phyloP scores from a whole-genome alignment of 495 filamentous ascomycete genomes.

The Endocarpon pusillum region DNA sequence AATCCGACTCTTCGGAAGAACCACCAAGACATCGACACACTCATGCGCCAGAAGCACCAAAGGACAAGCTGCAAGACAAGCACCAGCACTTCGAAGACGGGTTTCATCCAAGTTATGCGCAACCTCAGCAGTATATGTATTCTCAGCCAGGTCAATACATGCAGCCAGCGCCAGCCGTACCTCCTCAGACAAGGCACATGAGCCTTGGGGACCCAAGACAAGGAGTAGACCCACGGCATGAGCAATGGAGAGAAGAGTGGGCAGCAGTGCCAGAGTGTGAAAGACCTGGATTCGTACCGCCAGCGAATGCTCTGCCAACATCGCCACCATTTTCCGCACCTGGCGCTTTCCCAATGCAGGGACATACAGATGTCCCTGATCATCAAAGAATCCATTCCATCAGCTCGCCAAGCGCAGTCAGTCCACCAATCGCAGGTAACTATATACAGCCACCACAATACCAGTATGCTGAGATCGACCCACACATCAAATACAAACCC shows the following conservation, averaged over 20 bases:
- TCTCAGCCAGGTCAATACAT: slow-evolving; percentile 11
- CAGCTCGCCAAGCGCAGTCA: slow-evolving; percentile 10
- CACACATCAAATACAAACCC: slow-evolving; percentile 26
- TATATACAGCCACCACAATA: slow-evolving; percentile 22
- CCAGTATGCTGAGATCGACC: slow-evolving; percentile 28
- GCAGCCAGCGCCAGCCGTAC: slow-evolving; percentile 4
- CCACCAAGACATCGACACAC: neutral
- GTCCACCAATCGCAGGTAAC: slow-evolving; percentile 13
- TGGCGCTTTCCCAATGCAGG: neutral
- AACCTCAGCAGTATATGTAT: slow-evolving; percentile 19
- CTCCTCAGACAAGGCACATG: neutral
- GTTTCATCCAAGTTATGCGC: slow-evolving; percentile 29
- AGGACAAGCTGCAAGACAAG: slow-evolving; percentile 4
- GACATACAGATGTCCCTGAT: slow-evolving; percentile 1
- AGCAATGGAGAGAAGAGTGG: slow-evolving; percentile 13
- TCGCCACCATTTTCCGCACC: slow-evolving; percentile 12
- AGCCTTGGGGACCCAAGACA: neutral
- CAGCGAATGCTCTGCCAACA: slow-evolving; percentile 24
- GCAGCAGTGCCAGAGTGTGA: slow-evolving; percentile 24
- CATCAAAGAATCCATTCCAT: slow-evolving; percentile 1
- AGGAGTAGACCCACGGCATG: neutral
- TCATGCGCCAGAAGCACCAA: slow-evolving; percentile 3
- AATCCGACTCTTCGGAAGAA: slow-evolving; percentile 11
- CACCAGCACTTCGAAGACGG: too few relatives aligned
- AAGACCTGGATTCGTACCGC: slow-evolving; percentile 25